phyloP scores from a whole-genome alignment of 768 basidiomycete species.

The Udeniomyces megalosporus region DNA sequence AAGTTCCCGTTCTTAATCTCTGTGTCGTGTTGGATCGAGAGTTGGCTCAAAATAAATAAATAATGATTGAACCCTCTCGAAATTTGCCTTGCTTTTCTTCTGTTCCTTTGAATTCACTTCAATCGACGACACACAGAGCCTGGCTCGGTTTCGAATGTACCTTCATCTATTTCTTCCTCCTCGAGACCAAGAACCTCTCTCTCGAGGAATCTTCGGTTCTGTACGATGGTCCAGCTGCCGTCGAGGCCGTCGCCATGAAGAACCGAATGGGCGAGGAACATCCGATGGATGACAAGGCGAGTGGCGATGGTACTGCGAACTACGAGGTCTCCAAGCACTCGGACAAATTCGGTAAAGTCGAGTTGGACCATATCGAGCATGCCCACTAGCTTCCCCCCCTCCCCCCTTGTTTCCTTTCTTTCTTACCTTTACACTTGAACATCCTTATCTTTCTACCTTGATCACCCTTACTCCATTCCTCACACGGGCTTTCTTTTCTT shows the following conservation, averaged over 20 bases:
- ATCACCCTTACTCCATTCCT: not conserved
- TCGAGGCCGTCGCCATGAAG: conserved; percentile 20
- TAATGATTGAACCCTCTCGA: not conserved
- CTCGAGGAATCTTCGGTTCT: conserved; percentile 68
- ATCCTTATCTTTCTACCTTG: too few species aligned
- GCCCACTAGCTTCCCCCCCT: too few species aligned
- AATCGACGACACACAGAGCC: too few species aligned
- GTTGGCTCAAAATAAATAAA: too few species aligned
- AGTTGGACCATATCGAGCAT: not conserved
- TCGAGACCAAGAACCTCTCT: conserved; percentile 37
- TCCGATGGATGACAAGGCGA: too few species aligned
- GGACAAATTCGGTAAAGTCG: not conserved
- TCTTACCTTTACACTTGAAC: too few species aligned
- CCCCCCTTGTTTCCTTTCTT: too few species aligned
- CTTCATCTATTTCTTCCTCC: conserved; percentile 25
- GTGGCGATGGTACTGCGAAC: not conserved
- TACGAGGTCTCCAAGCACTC: not conserved
- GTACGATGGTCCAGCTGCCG: conserved; percentile 53
- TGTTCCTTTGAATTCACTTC: not conserved
- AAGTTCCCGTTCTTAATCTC: not conserved
- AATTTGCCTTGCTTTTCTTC: not conserved
- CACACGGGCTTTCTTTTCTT: not conserved
- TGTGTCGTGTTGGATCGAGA: too few species aligned
- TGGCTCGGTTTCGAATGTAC: conserved; percentile 24
- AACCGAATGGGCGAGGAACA: not conserved